Evolutionary conservation across 176 grass and related monocot species (phyloP).

Genomic region (Calamus simplicifolius): DNA sequence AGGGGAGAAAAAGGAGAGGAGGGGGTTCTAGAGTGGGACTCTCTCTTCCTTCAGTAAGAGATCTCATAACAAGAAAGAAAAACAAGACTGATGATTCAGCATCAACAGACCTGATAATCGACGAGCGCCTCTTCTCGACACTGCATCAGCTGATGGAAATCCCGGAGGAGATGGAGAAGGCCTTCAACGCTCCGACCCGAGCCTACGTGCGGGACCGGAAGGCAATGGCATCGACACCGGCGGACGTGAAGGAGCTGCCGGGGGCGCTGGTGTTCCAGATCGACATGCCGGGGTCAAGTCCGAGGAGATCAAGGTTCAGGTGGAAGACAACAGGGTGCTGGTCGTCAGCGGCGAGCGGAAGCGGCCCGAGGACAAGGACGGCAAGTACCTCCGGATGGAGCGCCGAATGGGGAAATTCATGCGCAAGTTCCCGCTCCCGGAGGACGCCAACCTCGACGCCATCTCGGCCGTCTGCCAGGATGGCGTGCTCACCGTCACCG

Average conservation of each 20-base stretch:
- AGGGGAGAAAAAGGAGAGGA: too few species aligned
- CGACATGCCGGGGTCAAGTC: slow-evolving; percentile 75
- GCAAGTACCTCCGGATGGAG: slow-evolving; percentile 76
- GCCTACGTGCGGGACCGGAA: slow-evolving; percentile 68
- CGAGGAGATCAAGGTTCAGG: slow-evolving; percentile 70
- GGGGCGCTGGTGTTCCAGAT: slow-evolving; percentile 49
- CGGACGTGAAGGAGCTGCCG: slow-evolving; percentile 70
- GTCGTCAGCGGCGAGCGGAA: slow-evolving; percentile 66
- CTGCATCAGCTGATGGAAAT: slow-evolving; percentile 57
- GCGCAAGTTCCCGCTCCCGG: slow-evolving; percentile 65
- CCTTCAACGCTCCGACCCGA: slow-evolving; percentile 19
- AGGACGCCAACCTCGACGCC: slow-evolving; percentile 35
- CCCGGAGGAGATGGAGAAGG: slow-evolving; percentile 42
- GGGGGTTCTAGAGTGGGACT: too few species aligned
- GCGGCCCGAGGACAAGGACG: slow-evolving; percentile 36
- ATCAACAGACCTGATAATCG: slow-evolving; percentile 32
- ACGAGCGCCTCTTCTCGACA: slow-evolving; percentile 45
- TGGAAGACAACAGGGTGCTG: slow-evolving; percentile 67
- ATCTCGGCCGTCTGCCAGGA: too few species aligned
- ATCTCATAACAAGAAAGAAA: too few species aligned
- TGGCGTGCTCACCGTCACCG: too few species aligned
- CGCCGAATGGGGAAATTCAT: slow-evolving; percentile 76
- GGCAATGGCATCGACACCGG: slow-evolving; percentile 66
- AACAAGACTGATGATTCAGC: too few species aligned
- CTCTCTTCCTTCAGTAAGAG: too few species aligned